Base-by-base conservation (phyloP, 2,329 filamentous ascomycete species). In the Fusarium sp. region DNA sequence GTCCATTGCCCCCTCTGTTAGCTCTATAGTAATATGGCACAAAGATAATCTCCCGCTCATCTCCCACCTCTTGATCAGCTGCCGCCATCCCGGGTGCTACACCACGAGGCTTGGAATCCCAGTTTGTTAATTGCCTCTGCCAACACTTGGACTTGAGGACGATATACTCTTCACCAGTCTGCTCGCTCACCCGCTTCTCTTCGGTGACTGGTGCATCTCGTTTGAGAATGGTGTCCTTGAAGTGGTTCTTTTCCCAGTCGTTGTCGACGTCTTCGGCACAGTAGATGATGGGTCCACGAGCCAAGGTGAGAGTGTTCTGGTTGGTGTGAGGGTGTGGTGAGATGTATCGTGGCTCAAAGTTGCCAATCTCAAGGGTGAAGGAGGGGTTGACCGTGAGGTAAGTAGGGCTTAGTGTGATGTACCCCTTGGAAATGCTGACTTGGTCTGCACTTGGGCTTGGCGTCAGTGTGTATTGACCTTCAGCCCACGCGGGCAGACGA, bases 221-320 rank as follows among this genome's bases (percentile, higher is more conserved):
- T 11, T 42, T 63, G 0, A 75, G 37, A 0, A 63, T 56, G 6
- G 61, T 35, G 7, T 74, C 72, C 34, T 74, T 74, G 31, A 74
- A 74, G 56, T 74, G 68, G 7, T 74, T 72, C 0, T 16, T 45
- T 13, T 74, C 68, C 72, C 71, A 74, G 0, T n/a, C 0, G 13
- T 74, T 74, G 6, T 74, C 71, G 2, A 56, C 75, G 64, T 91
- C 89, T 75, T 92, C 90, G 5, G 88, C 84, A 67, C 89, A 92
- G 78, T 91, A 92, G 6, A 91, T 82, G 7, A 92, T 76, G 0
- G 89, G 90, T 0, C 90, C 90, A 5, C 89, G 84, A 3, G 86
- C 88, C 8, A 91, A 78, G 2, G 86, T 84, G 40, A 90, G 72
- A 3, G 87, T 88, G n/a, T 85, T 80, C 74, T 90, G 88, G 72